Evolutionary conservation across 2,329 filamentous ascomycete genomes (phyloP).

Genomic region (Thielaviopsis euricoi): DNA sequence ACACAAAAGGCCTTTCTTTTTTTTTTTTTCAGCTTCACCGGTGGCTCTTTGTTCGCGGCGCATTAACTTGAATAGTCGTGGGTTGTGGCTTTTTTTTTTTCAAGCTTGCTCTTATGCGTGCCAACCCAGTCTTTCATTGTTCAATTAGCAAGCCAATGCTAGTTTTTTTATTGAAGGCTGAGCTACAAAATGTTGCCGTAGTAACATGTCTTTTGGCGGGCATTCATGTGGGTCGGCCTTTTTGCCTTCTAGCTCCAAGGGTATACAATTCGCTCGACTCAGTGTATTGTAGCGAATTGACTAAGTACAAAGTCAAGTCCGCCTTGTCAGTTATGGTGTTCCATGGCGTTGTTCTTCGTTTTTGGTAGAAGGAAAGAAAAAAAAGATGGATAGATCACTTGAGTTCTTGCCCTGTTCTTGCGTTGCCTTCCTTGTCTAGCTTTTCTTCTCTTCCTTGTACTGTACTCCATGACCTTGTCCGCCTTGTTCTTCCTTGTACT

Average conservation of each 20-base stretch:
- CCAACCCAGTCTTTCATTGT: no score
- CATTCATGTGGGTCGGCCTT: no score
- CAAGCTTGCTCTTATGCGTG: no score
- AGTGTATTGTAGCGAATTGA: no score
- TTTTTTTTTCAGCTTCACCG: neutral
- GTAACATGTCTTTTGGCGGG: no score
- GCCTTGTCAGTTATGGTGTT: neutral
- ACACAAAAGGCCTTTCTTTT: neutral
- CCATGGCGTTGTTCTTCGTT: neutral
- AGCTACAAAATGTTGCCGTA: no score
- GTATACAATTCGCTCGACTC: no score
- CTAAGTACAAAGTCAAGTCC: no score
- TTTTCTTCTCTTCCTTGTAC: neutral
- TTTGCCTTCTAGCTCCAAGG: no score
- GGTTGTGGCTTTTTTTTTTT: no score
- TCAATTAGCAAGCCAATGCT: no score
- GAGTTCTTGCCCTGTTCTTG: neutral
- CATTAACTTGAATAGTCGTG: neutral
- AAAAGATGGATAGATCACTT: neutral
- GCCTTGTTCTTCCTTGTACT: neutral
- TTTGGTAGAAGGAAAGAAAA: neutral
- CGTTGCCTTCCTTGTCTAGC: neutral
- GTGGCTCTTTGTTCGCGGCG: neutral
- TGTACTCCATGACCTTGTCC: neutral
- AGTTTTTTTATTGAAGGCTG: no score